Conservation (phyloP, 148 eudicot genomes). For the Limonium bicolor region DNA sequence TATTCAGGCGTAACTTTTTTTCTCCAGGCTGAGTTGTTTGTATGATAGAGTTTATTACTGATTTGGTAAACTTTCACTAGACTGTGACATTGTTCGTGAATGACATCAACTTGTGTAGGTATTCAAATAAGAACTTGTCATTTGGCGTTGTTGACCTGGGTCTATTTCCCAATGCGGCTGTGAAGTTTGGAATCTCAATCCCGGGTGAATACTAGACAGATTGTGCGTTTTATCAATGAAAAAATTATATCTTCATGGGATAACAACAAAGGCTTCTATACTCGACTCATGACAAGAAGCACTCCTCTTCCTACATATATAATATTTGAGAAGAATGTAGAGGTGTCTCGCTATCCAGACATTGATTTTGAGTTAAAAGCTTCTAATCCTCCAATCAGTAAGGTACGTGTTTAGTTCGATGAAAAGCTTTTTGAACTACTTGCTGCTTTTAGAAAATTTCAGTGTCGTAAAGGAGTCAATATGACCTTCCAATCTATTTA, state of each 20-base stretch:
- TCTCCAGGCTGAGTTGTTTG: no score
- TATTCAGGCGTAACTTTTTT: no score
- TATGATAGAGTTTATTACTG: no score
- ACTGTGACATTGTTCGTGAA: no score
- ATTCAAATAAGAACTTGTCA: constrained; percentile 69
- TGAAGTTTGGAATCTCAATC: constrained; percentile 56
- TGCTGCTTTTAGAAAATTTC: not conserved
- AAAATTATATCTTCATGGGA: not conserved
- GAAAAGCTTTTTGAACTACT: not conserved
- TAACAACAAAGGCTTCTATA: not conserved
- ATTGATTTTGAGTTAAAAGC: constrained; percentile 34
- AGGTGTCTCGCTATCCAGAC: constrained; percentile 61
- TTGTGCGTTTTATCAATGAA: not conserved
- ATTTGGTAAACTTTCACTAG: no score
- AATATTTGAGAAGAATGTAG: constrained; percentile 55
- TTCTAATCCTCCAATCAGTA: constrained; percentile 38
- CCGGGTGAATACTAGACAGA: constrained; percentile 16
- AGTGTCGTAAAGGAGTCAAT: not conserved
- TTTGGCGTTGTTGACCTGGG: constrained; percentile 91
- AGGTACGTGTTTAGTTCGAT: constrained; percentile 28
- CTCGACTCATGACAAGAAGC: constrained; percentile 34
- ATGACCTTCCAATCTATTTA: no score
- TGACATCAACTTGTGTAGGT: constrained; percentile 49
- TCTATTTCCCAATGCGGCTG: constrained; percentile 87
- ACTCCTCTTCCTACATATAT: constrained; percentile 68